Percentiles rank a stretch among this genome's conserved stretches.
Evolutionary conservation across 106 monocot species (phyloP).

Genomic region (Phalaenopsis aphrodite): DNA sequence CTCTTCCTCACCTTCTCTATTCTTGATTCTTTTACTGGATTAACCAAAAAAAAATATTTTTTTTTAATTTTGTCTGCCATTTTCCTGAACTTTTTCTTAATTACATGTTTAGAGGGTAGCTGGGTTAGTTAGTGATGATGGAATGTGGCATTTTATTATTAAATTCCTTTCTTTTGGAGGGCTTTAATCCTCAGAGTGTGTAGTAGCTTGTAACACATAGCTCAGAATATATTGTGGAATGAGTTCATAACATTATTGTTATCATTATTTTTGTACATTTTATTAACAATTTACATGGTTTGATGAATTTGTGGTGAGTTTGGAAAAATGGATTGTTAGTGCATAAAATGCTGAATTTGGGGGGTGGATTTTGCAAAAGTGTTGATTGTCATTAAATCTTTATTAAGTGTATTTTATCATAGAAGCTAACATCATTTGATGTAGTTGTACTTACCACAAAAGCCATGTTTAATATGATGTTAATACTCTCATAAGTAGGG

Average conservation of each 20-base stretch:
- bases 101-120: not conserved
- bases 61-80: conserved; percentile 6
- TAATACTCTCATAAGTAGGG: too few species aligned
- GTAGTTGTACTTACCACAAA: too few species aligned
- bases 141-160: not conserved
- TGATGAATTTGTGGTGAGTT: not conserved
- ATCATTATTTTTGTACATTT: not conserved
- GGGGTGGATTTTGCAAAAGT: too few species aligned
- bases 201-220: not conserved
- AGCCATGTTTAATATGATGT: too few species aligned
- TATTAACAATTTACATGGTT: not conserved
- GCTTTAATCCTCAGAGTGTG: not conserved
- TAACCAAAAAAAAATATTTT: not conserved
- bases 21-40: conserved; percentile 2
- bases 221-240: not conserved
- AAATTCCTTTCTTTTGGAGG: conserved; percentile 2
- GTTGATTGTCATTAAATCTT: too few species aligned
- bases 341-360: too few species aligned
- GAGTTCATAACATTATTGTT: not conserved
- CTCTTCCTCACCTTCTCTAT: not conserved
- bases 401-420: too few species aligned
- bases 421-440: too few species aligned
- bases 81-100: conserved; percentile 15
- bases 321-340: too few species aligned
- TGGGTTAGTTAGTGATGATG: not conserved